Percentiles rank a stretch among this genome's conserved stretches.
Conservation (phyloP, 2,329 filamentous ascomycete species). For the Phialemoniopsis sp. region DNA sequence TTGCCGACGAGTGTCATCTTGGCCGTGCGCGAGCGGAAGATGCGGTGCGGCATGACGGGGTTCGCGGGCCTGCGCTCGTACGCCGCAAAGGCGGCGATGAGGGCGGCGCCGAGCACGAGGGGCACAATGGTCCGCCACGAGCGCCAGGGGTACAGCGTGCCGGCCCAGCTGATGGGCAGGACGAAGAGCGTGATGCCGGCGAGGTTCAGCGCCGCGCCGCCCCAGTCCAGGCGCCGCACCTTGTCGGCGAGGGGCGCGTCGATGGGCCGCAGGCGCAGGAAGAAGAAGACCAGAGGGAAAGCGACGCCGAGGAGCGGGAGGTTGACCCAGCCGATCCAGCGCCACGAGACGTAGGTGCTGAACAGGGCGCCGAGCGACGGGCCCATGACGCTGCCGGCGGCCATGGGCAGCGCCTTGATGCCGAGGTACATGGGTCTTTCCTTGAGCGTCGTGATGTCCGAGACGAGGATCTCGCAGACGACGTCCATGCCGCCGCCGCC, state of each 20-base stretch:
- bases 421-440: constrained; percentile 21
- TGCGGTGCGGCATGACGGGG: constrained; percentile 31
- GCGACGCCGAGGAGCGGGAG: constrained; percentile 17
- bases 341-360: constrained; percentile 17
- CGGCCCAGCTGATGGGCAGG: constrained; percentile 38
- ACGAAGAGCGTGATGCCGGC: constrained; percentile 32
- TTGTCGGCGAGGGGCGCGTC: constrained; percentile 14
- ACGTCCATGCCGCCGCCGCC: constrained; percentile 23
- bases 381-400: constrained; percentile 18
- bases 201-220: constrained; percentile 38
- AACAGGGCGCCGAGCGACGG: constrained; percentile 21
- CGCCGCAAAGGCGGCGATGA: constrained; percentile 25
- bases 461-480: constrained; percentile 19
- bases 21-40: constrained; percentile 38
- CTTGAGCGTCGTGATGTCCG: constrained; percentile 24
- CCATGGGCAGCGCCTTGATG: constrained; percentile 18
- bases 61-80: constrained; percentile 22
- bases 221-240: constrained; percentile 33
- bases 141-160: constrained; percentile 35
- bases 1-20: constrained; percentile 20
- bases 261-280: constrained; percentile 13
- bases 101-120: constrained; percentile 33
- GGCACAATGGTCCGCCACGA: constrained; percentile 31
- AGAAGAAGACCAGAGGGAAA: constrained; percentile 9
- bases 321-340: constrained; percentile 25